These are phyloP conservation scores for Auricularia cornea DNA, from an alignment of 768 basidiomycete genomes.

Conservation along the genomic window DNA sequence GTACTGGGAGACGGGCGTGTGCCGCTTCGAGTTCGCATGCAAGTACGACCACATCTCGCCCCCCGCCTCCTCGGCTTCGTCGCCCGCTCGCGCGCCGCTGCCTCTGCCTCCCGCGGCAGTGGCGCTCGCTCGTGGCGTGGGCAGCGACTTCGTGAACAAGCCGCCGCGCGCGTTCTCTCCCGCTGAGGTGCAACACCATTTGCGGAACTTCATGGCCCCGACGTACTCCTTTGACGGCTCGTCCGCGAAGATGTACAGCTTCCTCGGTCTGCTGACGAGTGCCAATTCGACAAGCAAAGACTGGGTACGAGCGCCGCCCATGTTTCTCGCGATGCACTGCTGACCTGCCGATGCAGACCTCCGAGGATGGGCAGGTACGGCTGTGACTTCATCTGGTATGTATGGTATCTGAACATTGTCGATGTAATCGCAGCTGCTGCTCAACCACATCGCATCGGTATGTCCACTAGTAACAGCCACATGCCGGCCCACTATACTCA, in stretches of 20 bases:
- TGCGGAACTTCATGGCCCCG: slow-evolving; percentile 38
- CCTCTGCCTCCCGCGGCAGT: not conserved
- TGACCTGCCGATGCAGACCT: slow-evolving; percentile 22
- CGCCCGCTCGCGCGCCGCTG: not conserved
- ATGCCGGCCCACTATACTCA: not conserved
- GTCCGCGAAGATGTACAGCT: slow-evolving; percentile 38
- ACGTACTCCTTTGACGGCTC: slow-evolving; percentile 31
- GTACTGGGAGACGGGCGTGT: slow-evolving; percentile 36
- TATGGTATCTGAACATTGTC: too few relatives aligned
- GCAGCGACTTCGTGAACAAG: not conserved
- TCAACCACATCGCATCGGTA: slow-evolving; percentile 32
- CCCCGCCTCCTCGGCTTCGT: not conserved
- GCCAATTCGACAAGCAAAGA: slow-evolving; percentile 9
- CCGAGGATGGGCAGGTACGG: slow-evolving; percentile 45
- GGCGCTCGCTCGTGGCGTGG: not conserved
- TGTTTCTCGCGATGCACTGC: not conserved
- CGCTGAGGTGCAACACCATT: slow-evolving; percentile 35
- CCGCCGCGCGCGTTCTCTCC: slow-evolving; percentile 26
- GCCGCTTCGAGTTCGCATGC: slow-evolving; percentile 29
- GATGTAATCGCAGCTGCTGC: slow-evolving; percentile 30
- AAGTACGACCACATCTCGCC: not conserved
- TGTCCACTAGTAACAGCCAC: slow-evolving; percentile 8
- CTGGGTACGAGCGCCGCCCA: slow-evolving; percentile 15
- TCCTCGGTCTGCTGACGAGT: slow-evolving; percentile 19
- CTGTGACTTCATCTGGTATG: too few relatives aligned